Conservation (phyloP, 2,329 filamentous ascomycete species). For the Drechslerella coelobrocha region DNA sequence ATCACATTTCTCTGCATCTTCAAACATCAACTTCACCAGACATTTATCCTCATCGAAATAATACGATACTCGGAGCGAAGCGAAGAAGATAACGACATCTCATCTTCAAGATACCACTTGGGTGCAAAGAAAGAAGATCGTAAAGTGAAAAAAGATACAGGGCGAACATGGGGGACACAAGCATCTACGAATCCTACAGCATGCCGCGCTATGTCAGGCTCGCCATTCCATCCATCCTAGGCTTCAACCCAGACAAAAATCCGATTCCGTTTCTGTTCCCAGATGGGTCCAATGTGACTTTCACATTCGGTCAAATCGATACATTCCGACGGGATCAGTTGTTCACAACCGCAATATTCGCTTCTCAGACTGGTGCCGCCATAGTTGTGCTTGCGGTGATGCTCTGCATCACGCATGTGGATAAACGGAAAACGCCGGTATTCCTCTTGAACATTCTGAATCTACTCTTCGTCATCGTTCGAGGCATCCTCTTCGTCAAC, state of each 20-base stretch:
- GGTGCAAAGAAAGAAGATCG: too few relatives aligned
- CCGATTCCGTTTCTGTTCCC: slow-evolving; percentile 36
- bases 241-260: slow-evolving; percentile 32
- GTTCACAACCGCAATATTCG: slow-evolving; percentile 63
- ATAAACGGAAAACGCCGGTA: slow-evolving; percentile 70
- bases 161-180: background rate
- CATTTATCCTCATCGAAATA: background rate
- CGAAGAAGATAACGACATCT: too few relatives aligned
- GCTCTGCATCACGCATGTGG: slow-evolving; percentile 69
- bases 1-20: background rate
- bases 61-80: too few relatives aligned
- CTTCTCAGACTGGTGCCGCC: slow-evolving; percentile 73
- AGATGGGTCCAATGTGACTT: slow-evolving; percentile 52
- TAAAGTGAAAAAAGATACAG: background rate
- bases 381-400: slow-evolving; percentile 71
- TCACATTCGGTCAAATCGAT: slow-evolving; percentile 51
- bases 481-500: slow-evolving; percentile 65
- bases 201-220: slow-evolving; percentile 9
- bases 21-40: background rate
- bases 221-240: slow-evolving; percentile 6
- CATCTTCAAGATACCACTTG: too few relatives aligned
- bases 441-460: slow-evolving; percentile 71
- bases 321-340: slow-evolving; percentile 35
- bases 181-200: background rate
- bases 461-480: slow-evolving; percentile 68